Conservation (phyloP, 176 grass and related monocot genomes). For the Cocos nucifera region DNA sequence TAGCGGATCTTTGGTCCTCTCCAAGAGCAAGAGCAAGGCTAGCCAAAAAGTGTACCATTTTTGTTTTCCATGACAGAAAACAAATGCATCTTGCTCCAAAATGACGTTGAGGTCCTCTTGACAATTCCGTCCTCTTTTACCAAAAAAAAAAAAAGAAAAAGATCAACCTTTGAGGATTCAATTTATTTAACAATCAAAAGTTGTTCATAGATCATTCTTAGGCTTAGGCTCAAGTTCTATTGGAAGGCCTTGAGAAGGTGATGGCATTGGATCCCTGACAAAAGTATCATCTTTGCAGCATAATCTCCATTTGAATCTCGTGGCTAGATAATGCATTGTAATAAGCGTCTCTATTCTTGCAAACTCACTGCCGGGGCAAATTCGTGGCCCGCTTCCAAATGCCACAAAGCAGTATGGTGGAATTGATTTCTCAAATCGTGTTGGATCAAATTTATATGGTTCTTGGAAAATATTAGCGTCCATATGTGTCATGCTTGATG, state of each 20-base stretch:
- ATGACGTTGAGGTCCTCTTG: too few species aligned
- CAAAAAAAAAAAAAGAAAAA: too few species aligned
- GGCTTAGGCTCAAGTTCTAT: constrained; percentile 13
- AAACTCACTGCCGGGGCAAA: constrained; percentile 32
- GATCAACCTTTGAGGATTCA: too few species aligned
- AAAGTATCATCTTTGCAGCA: constrained; percentile 24
- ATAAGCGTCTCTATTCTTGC: constrained; percentile 40
- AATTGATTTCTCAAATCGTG: constrained; percentile 16
- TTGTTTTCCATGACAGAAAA: too few species aligned
- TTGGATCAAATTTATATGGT: constrained; percentile 29
- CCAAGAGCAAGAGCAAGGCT: too few species aligned
- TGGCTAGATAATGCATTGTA: constrained; percentile 31
- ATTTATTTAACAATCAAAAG: too few species aligned
- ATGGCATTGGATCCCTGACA: constrained; percentile 35
- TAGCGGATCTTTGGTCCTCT: too few species aligned
- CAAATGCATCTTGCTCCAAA: too few species aligned
- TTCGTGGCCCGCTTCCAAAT: constrained; percentile 33
- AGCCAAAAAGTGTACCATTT: too few species aligned
- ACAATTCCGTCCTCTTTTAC: too few species aligned
- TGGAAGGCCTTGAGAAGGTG: constrained; percentile 25
- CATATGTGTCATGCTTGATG: constrained; percentile 29
- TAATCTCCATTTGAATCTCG: constrained; percentile 32
- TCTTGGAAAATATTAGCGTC: constrained; percentile 29
- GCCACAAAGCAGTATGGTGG: constrained; percentile 35
- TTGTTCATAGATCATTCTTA: background rate